These are phyloP conservation scores for Saccharomyces pastorianus DNA, from an alignment of 1,139 yeast genomes.

Conservation along the genomic window DNA sequence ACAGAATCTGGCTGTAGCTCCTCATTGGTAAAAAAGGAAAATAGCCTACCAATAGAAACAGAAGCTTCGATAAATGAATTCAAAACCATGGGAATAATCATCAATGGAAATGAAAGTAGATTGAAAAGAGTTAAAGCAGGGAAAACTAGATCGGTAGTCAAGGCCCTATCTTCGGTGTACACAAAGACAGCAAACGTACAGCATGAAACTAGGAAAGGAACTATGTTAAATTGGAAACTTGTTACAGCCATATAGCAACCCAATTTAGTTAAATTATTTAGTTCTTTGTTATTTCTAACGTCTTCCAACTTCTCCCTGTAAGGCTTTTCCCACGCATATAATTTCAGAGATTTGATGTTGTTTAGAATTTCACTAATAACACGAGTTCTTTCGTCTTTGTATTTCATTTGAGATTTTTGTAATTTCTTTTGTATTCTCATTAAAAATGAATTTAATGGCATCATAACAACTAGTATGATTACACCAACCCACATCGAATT, in stretches of 20 bases:
- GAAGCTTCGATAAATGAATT: constrained; percentile 83
- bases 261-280: constrained; percentile 65
- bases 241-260: constrained; percentile 70
- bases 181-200: constrained; percentile 87
- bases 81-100: constrained; percentile 87
- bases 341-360: constrained; percentile 83
- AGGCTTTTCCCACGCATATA: constrained; percentile 93
- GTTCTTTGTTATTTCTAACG: constrained; percentile 86
- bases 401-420: constrained; percentile 67
- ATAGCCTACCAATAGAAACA: constrained; percentile 74
- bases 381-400: constrained; percentile 62
- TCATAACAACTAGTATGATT: constrained; percentile 67
- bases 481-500: constrained; percentile 98
- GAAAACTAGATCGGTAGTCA: constrained; percentile 87
- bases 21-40: constrained; percentile 61
- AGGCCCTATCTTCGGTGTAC: constrained; percentile 51
- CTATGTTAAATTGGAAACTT: constrained; percentile 73
- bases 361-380: constrained; percentile 80
- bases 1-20: constrained; percentile 82
- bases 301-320: constrained; percentile 62
- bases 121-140: constrained; percentile 88
- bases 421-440: constrained; percentile 67
- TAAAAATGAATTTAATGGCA: constrained; percentile 72
- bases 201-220: constrained; percentile 88
- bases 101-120: constrained; percentile 80